Percentiles rank a stretch among this genome's conserved stretches.
phyloP scores from a whole-genome alignment of 2,329 filamentous ascomycete genomes.

The Grosmannia clavigera region DNA sequence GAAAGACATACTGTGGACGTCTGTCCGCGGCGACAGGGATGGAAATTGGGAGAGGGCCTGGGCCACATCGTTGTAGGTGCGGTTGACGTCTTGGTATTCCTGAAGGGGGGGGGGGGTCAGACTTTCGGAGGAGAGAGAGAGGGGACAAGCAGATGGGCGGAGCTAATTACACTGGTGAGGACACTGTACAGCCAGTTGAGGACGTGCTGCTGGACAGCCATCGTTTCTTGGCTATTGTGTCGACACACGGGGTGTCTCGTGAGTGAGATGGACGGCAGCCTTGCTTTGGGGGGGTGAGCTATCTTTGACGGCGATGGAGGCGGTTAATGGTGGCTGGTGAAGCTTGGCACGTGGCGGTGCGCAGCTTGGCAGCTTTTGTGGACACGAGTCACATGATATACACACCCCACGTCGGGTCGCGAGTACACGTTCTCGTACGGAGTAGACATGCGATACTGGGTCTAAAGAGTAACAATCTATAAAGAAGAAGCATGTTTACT shows the following conservation, averaged over 20 bases:
- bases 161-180: slow-evolving; percentile 52
- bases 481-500: slow-evolving; percentile 7
- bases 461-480: no score
- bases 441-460: no score
- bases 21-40: slow-evolving; percentile 72
- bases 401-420: no score
- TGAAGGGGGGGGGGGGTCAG: slow-evolving; percentile 23
- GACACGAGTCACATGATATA: no score
- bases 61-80: slow-evolving; percentile 84
- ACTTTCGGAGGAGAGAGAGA: not conserved
- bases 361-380: no score
- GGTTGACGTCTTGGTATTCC: slow-evolving; percentile 90
- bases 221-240: slow-evolving; percentile 19
- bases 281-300: not conserved
- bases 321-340: no score
- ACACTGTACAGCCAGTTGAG: slow-evolving; percentile 94
- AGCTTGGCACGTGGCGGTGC: no score
- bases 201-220: slow-evolving; percentile 76
- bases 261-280: not conserved
- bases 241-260: not conserved
- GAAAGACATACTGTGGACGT: slow-evolving; percentile 73
- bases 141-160: not conserved
- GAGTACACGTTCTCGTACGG: no score
- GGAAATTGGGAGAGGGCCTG: slow-evolving; percentile 69
- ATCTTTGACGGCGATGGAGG: no score